Percentiles rank a stretch among this genome's conserved stretches.
Conservation (phyloP, 345 rosid species). For the Tarenaya hassleriana region DNA sequence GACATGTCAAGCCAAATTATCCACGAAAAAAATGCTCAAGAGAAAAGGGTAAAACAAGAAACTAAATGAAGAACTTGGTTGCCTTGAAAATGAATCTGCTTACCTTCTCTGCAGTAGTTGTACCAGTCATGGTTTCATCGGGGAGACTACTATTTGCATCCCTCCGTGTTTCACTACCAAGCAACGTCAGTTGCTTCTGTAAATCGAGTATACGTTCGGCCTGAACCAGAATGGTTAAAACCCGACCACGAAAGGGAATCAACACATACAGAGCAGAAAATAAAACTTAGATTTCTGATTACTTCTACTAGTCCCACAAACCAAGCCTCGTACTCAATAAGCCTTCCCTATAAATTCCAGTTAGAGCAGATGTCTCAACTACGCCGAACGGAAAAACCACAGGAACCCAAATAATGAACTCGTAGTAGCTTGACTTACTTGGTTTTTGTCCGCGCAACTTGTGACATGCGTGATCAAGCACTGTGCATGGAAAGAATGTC, state of each 20-base stretch:
- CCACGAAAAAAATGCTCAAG: neutral
- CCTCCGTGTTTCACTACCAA: slow-evolving; percentile 62
- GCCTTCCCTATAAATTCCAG: neutral
- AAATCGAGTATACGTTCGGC: slow-evolving; percentile 76
- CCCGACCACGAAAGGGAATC: slow-evolving; percentile 13
- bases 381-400: neutral
- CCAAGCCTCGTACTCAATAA: slow-evolving; percentile 1
- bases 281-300: neutral
- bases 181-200: slow-evolving; percentile 85
- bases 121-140: slow-evolving; percentile 55
- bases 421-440: slow-evolving; percentile 18
- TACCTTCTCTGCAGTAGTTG: slow-evolving; percentile 78
- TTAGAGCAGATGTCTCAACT: neutral
- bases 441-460: slow-evolving; percentile 29
- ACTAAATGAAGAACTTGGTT: neutral
- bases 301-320: neutral
- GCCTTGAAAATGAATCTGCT: slow-evolving; percentile 2
- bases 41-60: neutral
- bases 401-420: slow-evolving; percentile 10
- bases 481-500: slow-evolving; percentile 85
- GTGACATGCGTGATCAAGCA: slow-evolving; percentile 61
- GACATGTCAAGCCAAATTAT: slow-evolving; percentile 11
- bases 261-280: neutral
- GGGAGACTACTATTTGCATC: slow-evolving; percentile 52
- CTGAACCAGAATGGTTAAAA: slow-evolving; percentile 32